Conservation (phyloP, 441 rosid genomes). For the Kokia cookei region DNA sequence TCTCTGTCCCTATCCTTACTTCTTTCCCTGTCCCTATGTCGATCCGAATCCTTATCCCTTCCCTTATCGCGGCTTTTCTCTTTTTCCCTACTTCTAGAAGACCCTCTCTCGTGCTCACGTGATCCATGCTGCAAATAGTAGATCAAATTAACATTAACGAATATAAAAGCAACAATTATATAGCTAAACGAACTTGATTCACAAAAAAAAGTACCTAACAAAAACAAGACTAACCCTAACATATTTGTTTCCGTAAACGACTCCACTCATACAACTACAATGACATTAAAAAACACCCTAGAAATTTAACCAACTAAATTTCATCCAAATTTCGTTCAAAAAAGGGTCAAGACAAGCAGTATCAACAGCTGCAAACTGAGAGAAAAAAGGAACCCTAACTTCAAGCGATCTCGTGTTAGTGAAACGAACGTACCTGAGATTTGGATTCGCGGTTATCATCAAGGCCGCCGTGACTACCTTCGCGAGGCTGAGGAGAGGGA, state of each 20-base stretch:
- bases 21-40: slow-evolving; percentile 44
- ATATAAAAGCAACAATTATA: background rate
- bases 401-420: background rate
- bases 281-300: background rate
- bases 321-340: background rate
- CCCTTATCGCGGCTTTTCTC: slow-evolving; percentile 42
- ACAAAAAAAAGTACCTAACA: no score
- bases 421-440: background rate
- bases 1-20: slow-evolving; percentile 20
- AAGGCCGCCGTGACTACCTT: background rate
- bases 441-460: slow-evolving; percentile 62
- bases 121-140: slow-evolving; percentile 48
- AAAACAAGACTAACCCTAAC: no score
- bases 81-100: slow-evolving; percentile 62
- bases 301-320: background rate
- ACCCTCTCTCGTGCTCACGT: slow-evolving; percentile 57
- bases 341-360: background rate
- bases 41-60: slow-evolving; percentile 28
- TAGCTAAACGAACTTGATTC: background rate
- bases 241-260: no score
- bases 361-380: background rate
- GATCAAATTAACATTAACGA: no score
- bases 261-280: no score
- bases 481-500: slow-evolving; percentile 40
- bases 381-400: background rate